phyloP scores from a whole-genome alignment of 164 flowering plant species.

The Liriodendron chinense region DNA sequence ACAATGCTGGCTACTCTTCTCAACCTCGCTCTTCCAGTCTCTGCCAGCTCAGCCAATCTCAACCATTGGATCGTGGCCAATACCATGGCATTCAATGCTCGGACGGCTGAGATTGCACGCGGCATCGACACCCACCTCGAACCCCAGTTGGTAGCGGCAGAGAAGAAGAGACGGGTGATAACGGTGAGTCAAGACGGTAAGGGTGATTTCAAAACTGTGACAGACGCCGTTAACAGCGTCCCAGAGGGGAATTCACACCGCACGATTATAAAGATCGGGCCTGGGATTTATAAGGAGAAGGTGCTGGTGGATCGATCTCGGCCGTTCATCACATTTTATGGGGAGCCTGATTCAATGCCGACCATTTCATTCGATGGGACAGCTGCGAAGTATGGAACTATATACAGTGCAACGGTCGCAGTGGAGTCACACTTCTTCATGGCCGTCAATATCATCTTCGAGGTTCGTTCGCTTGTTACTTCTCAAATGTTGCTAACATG shows the following conservation, averaged over 20 bases:
- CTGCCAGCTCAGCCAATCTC: neutral
- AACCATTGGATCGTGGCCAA: neutral
- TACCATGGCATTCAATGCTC: neutral
- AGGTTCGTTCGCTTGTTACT: conserved; percentile 19
- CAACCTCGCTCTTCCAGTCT: neutral
- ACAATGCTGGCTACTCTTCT: neutral
- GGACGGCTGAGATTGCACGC: neutral
- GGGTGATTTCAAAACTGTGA: conserved; percentile 58
- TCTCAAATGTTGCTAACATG: too few relatives aligned
- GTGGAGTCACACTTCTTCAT: conserved; percentile 45
- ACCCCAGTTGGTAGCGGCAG: conserved; percentile 35
- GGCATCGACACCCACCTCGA: conserved; percentile 15
- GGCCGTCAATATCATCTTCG: conserved; percentile 45
- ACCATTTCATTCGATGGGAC: conserved; percentile 35
- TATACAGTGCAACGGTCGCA: conserved; percentile 48
- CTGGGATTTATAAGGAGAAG: conserved; percentile 54
- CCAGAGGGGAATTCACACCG: conserved; percentile 39
- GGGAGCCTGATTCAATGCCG: conserved; percentile 30
- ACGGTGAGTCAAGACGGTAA: conserved; percentile 45
- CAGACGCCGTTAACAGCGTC: conserved; percentile 51
- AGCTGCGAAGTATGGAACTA: conserved; percentile 42
- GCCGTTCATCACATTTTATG: conserved; percentile 51
- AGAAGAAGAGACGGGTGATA: conserved; percentile 25
- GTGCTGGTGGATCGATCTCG: conserved; percentile 32
- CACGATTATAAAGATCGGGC: conserved; percentile 37